These are phyloP conservation scores for Rubus idaeus DNA, from an alignment of 306 rosid species.

Conservation along the genomic window DNA sequence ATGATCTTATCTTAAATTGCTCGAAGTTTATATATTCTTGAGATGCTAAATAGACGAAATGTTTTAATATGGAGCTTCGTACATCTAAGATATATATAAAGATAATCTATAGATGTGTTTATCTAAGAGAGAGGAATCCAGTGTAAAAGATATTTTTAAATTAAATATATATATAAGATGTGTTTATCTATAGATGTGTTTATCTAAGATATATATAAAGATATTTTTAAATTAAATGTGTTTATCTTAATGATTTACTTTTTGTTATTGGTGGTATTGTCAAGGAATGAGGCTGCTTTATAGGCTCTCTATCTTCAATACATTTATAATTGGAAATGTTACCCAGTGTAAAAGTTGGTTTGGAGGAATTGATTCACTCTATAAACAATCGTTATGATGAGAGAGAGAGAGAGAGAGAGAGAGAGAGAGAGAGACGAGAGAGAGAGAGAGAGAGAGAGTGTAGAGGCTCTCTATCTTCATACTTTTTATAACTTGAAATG, in stretches of 20 bases:
- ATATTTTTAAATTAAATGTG: slow-evolving; percentile 4
- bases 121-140: no score
- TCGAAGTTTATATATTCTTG: slow-evolving; percentile 15
- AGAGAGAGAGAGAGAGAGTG: no score
- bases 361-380: background rate
- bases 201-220: background rate
- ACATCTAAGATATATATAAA: background rate
- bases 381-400: background rate
- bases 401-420: no score
- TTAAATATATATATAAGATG: no score
- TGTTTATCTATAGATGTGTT: no score
- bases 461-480: background rate
- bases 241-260: slow-evolving; percentile 8
- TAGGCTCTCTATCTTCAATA: background rate
- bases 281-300: background rate
- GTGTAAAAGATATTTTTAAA: no score
- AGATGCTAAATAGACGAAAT: slow-evolving; percentile 4
- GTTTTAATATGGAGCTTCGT: background rate
- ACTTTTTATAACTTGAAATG: background rate
- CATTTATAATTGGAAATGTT: background rate
- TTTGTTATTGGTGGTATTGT: background rate
- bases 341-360: no score
- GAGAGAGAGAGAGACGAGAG: no score
- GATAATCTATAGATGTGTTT: no score
- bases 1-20: slow-evolving; percentile 22